phyloP scores from a whole-genome alignment of 176 grass and related monocot genomes.

The Hsuehochloa calcarea region DNA sequence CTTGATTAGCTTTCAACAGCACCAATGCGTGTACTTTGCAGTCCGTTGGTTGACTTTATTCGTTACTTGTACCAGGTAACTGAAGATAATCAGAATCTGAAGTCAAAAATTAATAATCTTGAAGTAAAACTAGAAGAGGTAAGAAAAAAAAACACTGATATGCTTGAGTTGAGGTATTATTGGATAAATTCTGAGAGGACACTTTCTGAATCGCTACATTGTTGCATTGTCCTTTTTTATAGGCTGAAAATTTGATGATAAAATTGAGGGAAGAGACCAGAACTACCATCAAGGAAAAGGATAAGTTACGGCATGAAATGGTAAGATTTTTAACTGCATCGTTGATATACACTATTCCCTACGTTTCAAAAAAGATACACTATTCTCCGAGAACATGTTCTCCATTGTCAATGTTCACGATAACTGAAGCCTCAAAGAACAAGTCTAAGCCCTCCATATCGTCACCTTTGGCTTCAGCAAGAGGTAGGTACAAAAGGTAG shows the following conservation, averaged over 20 bases:
- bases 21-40: not conserved
- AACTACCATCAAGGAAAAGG: conserved; percentile 46
- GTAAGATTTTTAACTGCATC: conserved; percentile 45
- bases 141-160: not conserved
- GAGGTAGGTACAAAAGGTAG: not conserved
- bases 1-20: not conserved
- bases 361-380: not conserved
- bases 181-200: not conserved
- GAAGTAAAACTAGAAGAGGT: conserved; percentile 80
- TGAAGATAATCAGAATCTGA: conserved; percentile 64
- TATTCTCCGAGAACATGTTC: not conserved
- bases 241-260: conserved; percentile 71
- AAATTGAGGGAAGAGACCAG: conserved; percentile 57
- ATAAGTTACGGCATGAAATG: conserved; percentile 61
- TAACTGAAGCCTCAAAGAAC: conserved; percentile 9
- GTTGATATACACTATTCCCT: not conserved
- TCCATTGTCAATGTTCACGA: not conserved
- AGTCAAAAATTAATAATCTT: conserved; percentile 58
- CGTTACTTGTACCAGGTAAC: conserved; percentile 47
- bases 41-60: conserved; percentile 10
- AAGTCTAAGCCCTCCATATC: not conserved
- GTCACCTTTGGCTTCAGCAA: not conserved
- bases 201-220: conserved; percentile 7
- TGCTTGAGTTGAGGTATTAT: not conserved
- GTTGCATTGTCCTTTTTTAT: conserved; percentile 36